phyloP scores from a whole-genome alignment of 1,284 basidiomycete species.

The Vanrija sp. region DNA sequence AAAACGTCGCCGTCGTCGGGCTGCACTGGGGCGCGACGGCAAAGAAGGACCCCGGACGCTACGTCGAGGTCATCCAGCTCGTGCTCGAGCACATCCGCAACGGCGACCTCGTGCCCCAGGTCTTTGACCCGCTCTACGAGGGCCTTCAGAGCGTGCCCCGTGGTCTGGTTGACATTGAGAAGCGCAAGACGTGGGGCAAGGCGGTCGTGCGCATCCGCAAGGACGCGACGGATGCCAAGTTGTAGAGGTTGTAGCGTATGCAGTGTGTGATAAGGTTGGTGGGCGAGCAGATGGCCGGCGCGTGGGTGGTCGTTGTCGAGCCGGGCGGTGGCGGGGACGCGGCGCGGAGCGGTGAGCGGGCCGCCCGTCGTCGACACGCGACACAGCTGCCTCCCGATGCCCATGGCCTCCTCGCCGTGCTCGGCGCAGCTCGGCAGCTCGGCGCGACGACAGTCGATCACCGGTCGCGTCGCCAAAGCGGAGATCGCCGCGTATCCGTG shows the following conservation, averaged over 20 bases:
- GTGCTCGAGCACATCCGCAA: conserved; percentile 68
- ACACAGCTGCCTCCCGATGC: too few relatives aligned
- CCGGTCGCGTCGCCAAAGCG: too few relatives aligned
- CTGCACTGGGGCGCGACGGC: conserved; percentile 80
- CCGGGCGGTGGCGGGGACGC: too few relatives aligned
- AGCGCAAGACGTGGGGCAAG: conserved; percentile 90
- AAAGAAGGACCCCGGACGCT: conserved; percentile 66
- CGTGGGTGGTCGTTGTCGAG: too few relatives aligned
- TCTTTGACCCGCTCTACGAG: conserved; percentile 67
- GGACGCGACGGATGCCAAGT: conserved; percentile 34
- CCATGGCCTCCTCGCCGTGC: too few relatives aligned
- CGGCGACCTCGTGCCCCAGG: conserved; percentile 65
- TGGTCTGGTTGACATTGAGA: conserved; percentile 56
- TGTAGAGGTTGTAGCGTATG: conserved; percentile 2
- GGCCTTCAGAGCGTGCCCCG: conserved; percentile 66
- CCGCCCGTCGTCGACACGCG: too few relatives aligned
- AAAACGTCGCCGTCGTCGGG: conserved; percentile 77
- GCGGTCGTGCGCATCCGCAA: conserved; percentile 65
- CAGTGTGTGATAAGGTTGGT: too few relatives aligned
- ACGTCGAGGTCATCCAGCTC: conserved; percentile 67
- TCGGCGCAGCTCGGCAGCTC: too few relatives aligned
- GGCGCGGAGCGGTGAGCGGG: too few relatives aligned
- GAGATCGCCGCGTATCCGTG: too few relatives aligned
- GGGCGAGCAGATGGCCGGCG: too few relatives aligned
- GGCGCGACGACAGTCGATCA: too few relatives aligned